phyloP scores from a whole-genome alignment of 2,329 filamentous ascomycete species.

The Ophiocordyceps camponoti-saundersi region DNA sequence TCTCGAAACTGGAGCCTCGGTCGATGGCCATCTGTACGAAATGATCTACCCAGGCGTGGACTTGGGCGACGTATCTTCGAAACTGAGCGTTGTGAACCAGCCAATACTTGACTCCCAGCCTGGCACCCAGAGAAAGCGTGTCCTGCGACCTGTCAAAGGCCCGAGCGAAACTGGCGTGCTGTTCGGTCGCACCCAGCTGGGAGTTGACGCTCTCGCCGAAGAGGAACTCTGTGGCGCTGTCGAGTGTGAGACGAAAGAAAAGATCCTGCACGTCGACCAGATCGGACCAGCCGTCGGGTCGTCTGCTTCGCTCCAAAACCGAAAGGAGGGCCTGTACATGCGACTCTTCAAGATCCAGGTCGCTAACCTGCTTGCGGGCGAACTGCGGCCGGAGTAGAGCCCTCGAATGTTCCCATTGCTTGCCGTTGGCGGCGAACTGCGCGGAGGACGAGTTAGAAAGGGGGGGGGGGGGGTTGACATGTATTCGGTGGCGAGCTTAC shows the following conservation, averaged over 20 bases:
- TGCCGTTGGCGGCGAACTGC: conserved; percentile 17
- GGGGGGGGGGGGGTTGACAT: not conserved
- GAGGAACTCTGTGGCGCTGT: conserved; percentile 36
- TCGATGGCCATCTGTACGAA: conserved; percentile 43
- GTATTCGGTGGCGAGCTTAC: conserved; percentile 3
- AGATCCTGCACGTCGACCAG: conserved; percentile 26
- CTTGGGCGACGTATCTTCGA: conserved; percentile 41
- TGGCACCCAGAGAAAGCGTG: conserved; percentile 34
- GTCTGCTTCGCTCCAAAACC: conserved; percentile 8
- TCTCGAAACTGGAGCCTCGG: not conserved
- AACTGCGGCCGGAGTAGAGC: conserved; percentile 23
- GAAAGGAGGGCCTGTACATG: conserved; percentile 16
- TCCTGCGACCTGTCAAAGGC: conserved; percentile 19
- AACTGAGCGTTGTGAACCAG: conserved; percentile 37
- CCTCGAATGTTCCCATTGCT: conserved; percentile 19
- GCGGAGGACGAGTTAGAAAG: not conserved
- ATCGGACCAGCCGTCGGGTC: conserved; percentile 15
- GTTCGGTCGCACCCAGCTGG: conserved; percentile 16
- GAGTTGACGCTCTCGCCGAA: conserved; percentile 37
- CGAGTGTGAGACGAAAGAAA: conserved; percentile 30
- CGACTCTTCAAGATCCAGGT: conserved; percentile 22
- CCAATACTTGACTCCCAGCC: conserved; percentile 25
- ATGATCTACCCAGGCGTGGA: conserved; percentile 53
- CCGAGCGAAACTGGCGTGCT: conserved; percentile 13
- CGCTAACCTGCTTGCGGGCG: conserved; percentile 22